Base-by-base conservation (phyloP, 108 stramenopile genomes). In the Conticribra weissflogii region DNA sequence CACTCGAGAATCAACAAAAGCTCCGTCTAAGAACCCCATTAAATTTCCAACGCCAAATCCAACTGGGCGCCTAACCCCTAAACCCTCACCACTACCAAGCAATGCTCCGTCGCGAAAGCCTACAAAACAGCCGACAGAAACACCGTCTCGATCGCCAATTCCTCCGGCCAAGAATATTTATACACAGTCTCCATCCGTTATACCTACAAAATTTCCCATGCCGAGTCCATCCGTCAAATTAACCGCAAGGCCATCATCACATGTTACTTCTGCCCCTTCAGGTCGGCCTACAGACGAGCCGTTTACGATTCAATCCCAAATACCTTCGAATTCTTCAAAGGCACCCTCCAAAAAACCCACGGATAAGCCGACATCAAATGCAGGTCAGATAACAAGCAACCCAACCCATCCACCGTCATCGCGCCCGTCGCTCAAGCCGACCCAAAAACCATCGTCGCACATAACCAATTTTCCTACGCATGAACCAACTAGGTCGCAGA, bases 181-280 rank as follows among this genome's bases (percentile, higher is more conserved):
- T n/a, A n/a, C n/a, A n/a, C n/a, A n/a, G n/a, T n/a, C n/a, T n/a
- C n/a, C n/a, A n/a, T 60, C 45, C 8, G 17, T 24, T 5, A n/a
- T 28, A 18, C 59, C 34, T 36, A 47, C 45, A 3, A 19, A 7
- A 27, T 17, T 30, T 1, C 32, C 29, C 64, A 58, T 27, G 24
- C 22, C 15, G 18, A 19, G 3, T 8, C 9, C 28, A 34, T 30
- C 65, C 68, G 2, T 68, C 68, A 14, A 21, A 4, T 12, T 61
- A 59, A 32, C 59, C 68, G 21, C n/a, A n/a, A n/a, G 31, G 18
- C 21, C 22, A 3, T 21, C 41, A 45, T 28, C 59, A 45, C 14
- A 28, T 48, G 19, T 8, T 24, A 60, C 28, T n/a, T n/a, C n/a
- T n/a, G n/a, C 68, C 4, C 58, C 67, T 36, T 68, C 67, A 28